These are phyloP conservation scores for Lumnitzera littorea DNA, from an alignment of 345 rosid species.

Conservation along the genomic window DNA sequence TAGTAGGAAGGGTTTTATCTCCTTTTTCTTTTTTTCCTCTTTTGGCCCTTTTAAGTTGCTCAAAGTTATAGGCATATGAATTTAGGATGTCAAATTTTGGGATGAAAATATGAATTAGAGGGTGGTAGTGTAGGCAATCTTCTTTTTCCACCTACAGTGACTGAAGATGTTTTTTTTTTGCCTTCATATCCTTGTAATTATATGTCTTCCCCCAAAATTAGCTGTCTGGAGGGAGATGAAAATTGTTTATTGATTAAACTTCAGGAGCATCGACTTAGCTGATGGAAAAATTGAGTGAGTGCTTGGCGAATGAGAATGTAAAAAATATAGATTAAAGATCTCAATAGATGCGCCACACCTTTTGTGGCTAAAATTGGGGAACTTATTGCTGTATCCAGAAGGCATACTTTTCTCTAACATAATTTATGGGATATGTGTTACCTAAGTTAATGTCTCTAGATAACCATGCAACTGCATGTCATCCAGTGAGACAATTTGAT, in stretches of 20 bases:
- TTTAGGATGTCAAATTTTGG: conserved; percentile 4
- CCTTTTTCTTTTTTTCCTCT: neutral
- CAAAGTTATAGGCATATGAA: conserved; percentile 2
- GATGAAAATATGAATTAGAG: conserved; percentile 2
- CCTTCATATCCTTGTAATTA: conserved; percentile 12
- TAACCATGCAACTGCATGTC: no score
- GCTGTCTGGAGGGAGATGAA: conserved; percentile 6
- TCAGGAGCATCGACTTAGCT: conserved; percentile 1
- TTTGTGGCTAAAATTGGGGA: no score
- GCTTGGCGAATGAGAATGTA: neutral
- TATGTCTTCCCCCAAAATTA: conserved; percentile 8
- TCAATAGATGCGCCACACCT: no score
- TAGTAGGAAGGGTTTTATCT: conserved; percentile 5
- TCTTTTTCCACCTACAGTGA: neutral
- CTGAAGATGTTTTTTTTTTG: neutral
- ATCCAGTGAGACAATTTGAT: no score
- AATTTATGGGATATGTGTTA: no score
- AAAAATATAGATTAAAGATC: no score
- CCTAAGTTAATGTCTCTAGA: no score
- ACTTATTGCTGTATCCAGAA: no score
- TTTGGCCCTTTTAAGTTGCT: neutral
- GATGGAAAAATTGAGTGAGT: no score
- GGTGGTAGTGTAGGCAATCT: neutral
- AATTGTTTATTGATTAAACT: conserved; percentile 5
- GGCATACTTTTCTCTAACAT: no score